Percentiles rank a stretch among this genome's conserved stretches.
Evolutionary conservation across 2,329 filamentous ascomycete genomes (phyloP).

Genomic region (Fusarium sororula): DNA sequence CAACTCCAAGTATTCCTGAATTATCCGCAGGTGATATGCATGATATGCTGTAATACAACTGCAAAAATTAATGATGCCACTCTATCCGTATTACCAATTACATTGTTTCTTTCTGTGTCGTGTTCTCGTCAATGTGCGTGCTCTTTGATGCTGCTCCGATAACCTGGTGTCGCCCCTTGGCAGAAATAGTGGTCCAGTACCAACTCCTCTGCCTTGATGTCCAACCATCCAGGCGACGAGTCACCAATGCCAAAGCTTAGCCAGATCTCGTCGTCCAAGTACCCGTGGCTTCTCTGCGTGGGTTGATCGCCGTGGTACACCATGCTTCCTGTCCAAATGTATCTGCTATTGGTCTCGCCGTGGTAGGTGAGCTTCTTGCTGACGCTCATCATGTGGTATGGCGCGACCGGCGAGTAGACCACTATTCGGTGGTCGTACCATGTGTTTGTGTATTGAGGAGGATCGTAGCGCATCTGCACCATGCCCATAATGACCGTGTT

Average conservation of each 20-base stretch:
- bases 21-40: constrained; percentile 6
- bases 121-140: constrained; percentile 29
- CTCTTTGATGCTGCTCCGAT: constrained; percentile 20
- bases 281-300: constrained; percentile 26
- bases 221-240: constrained; percentile 33
- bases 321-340: constrained; percentile 39
- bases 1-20: constrained; percentile 13
- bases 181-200: constrained; percentile 35
- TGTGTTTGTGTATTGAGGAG: constrained; percentile 29
- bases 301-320: constrained; percentile 29
- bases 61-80: constrained; percentile 12
- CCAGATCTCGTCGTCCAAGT: constrained; percentile 34
- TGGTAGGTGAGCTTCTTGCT: constrained; percentile 39
- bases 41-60: constrained; percentile 5
- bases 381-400: constrained; percentile 35
- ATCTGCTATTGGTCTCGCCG: constrained; percentile 34
- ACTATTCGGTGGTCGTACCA: constrained; percentile 39
- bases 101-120: constrained; percentile 8
- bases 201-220: constrained; percentile 33
- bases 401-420: constrained; percentile 30
- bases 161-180: constrained; percentile 14
- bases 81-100: constrained; percentile 29
- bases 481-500: constrained; percentile 36
- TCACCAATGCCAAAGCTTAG: constrained; percentile 38
- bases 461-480: constrained; percentile 40